phyloP scores from a whole-genome alignment of 192 early-diverging fungal species.

The Coemansia sp. region DNA sequence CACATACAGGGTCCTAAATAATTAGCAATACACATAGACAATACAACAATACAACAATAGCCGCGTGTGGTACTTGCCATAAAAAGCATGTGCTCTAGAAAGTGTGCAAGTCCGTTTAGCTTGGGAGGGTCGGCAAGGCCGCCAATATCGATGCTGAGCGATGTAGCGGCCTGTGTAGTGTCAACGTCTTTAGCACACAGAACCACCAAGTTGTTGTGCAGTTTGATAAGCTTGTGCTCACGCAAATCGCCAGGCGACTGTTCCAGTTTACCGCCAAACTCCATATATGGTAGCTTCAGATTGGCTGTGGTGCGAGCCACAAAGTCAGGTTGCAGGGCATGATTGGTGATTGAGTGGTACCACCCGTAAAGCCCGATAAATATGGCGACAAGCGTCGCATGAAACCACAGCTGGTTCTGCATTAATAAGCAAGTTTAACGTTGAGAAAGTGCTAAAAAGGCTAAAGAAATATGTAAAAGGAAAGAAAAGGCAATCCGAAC shows the following conservation, averaged over 20 bases:
- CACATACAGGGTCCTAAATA: too few species aligned
- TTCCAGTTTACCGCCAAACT: conserved; percentile 37
- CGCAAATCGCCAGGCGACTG: conserved; percentile 57
- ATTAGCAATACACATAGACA: too few species aligned
- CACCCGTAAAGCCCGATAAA: neutral
- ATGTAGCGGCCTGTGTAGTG: conserved; percentile 55
- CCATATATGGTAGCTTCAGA: conserved; percentile 16
- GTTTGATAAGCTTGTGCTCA: conserved; percentile 57
- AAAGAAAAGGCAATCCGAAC: neutral
- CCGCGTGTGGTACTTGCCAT: conserved; percentile 19
- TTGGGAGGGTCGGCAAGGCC: conserved; percentile 58
- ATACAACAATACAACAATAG: too few species aligned
- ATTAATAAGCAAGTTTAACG: neutral
- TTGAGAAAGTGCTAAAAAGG: neutral
- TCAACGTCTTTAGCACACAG: conserved; percentile 60
- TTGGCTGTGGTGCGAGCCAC: neutral
- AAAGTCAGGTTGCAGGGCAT: neutral
- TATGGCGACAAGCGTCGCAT: neutral
- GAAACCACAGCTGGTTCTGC: neutral
- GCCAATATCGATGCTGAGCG: conserved; percentile 63
- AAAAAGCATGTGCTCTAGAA: conserved; percentile 71
- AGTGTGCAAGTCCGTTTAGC: conserved; percentile 67
- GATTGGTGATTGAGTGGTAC: neutral
- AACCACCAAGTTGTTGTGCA: conserved; percentile 60
- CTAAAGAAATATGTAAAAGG: neutral